These are phyloP conservation scores for Nakazawaea siamensis DNA, from an alignment of 805 yeast species.

Conservation along the genomic window DNA sequence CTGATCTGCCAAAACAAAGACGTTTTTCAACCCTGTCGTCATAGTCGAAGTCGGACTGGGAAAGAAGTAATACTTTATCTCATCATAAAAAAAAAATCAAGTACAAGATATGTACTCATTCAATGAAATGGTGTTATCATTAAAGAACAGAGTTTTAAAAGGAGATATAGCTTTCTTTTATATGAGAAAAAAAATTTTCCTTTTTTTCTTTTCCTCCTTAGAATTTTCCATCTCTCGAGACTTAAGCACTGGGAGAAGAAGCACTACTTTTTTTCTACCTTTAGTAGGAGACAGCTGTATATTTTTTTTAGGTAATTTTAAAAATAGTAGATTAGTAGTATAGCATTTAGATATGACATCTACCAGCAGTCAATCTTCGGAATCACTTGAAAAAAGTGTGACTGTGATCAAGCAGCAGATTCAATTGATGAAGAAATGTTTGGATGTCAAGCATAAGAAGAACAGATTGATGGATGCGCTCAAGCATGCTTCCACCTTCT, in stretches of 20 bases:
- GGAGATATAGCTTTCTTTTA: too few relatives aligned
- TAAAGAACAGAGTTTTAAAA: too few relatives aligned
- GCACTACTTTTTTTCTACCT: too few relatives aligned
- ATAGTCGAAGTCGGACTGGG: slow-evolving; percentile 91
- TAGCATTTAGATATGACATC: too few relatives aligned
- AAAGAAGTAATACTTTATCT: slow-evolving; percentile 60
- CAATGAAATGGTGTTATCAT: too few relatives aligned
- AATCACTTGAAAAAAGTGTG: slow-evolving; percentile 30
- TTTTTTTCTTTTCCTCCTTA: too few relatives aligned
- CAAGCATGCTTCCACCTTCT: slow-evolving; percentile 75
- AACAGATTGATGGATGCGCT: slow-evolving; percentile 78
- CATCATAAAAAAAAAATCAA: slow-evolving; percentile 7
- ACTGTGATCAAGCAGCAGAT: slow-evolving; percentile 61
- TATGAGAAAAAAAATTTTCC: too few relatives aligned
- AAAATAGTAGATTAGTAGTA: too few relatives aligned
- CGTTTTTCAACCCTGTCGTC: slow-evolving; percentile 76
- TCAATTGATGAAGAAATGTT: slow-evolving; percentile 64
- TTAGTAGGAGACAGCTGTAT: too few relatives aligned
- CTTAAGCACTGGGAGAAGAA: too few relatives aligned
- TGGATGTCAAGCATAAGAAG: slow-evolving; percentile 35
- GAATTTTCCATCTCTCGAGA: too few relatives aligned
- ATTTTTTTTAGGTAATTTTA: too few relatives aligned
- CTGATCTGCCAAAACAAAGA: slow-evolving; percentile 23
- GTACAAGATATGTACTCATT: background rate
- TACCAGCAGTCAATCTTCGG: background rate